Evolutionary conservation across 2,329 filamentous ascomycete species (phyloP), one percentile per base, ranked within the genome.

Genomic region (Phaeosphaeriaceae sp.): DNA sequence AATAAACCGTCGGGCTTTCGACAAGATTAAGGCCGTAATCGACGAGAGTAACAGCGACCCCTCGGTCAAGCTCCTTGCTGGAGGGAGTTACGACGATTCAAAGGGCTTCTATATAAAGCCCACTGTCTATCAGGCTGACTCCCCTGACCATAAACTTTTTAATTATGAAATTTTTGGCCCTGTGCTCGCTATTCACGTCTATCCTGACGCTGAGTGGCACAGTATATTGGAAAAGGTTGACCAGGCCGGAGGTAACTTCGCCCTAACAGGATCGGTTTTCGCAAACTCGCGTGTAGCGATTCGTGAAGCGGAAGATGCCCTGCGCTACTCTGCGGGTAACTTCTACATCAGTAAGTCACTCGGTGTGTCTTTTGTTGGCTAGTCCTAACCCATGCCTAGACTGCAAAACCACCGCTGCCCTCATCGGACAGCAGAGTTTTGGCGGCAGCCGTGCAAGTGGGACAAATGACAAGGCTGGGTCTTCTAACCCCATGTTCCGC

Each of bases 71-170:
- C 79, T 92, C 2, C 72, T 95, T 7, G 82, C 80, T 1, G 91
- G 90, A 38, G 90, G 90, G 54, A 86, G 80, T 54, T 88, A 92
- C 70, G 88, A 93, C 71, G 83, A 83, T 38, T 86, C 82, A 50
- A 85, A 86, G 75, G 90, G 90, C 56, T 95, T 87, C 80, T 95
- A 85, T 75, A 83, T 95, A 68, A 82, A 89, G 72, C 90, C 90
- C 12, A 94, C 90, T 47, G 81, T 95, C 65, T 94, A 92, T 78
- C 76, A 80, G 51, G 87, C 89, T 37, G 84, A 79, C 47, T 87
- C 88, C 74, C 85, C 89, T 0, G 74, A 81, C 50, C 90, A 94
- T 77, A 82, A 82, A 60, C 85, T 92, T 59, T 80, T 95, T 52
- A 84, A 80, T 47, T 87, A 84, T 17, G 90, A 95, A 74, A 85